These are phyloP conservation scores for Capniomyces stellatus DNA, from an alignment of 371 early-diverging fungal species.

Conservation along the genomic window DNA sequence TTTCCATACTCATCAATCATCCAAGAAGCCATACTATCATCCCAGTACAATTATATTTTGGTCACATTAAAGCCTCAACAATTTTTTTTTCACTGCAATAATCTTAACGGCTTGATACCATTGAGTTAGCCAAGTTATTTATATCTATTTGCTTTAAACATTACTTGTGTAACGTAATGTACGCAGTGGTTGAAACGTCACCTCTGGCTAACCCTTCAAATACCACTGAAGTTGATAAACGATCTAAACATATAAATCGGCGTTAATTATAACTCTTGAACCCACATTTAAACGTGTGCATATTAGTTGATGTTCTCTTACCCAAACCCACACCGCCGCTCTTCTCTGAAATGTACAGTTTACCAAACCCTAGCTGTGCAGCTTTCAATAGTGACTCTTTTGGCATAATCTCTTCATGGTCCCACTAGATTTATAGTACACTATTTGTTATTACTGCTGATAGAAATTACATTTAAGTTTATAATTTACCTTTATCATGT, in stretches of 20 bases:
- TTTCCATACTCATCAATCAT: slow-evolving; percentile 37
- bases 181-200: slow-evolving; percentile 38
- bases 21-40: slow-evolving; percentile 30
- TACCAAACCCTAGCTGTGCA: slow-evolving; percentile 32
- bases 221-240: slow-evolving; percentile 30
- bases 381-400: slow-evolving; percentile 28
- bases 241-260: too few relatives aligned
- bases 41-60: not conserved
- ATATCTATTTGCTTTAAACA: slow-evolving; percentile 5
- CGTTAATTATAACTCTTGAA: too few relatives aligned
- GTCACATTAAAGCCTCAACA: too few relatives aligned
- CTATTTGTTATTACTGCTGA: not conserved
- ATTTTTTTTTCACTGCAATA: slow-evolving; percentile 4
- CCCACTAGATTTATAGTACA: slow-evolving; percentile 16
- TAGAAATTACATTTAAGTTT: not conserved
- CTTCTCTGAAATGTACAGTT: slow-evolving; percentile 24
- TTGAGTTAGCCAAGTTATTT: not conserved
- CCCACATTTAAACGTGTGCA: too few relatives aligned
- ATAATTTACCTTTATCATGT: not conserved
- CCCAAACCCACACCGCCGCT: slow-evolving; percentile 24
- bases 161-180: slow-evolving; percentile 36
- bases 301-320: too few relatives aligned
- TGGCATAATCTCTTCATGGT: slow-evolving; percentile 30
- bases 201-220: slow-evolving; percentile 39
- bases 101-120: not conserved